A percentile compares a stretch with the other conserved stretches of the same genome.
phyloP scores from a whole-genome alignment of 202 grass and related monocot genomes.

The Hordeum pubiflorum region DNA sequence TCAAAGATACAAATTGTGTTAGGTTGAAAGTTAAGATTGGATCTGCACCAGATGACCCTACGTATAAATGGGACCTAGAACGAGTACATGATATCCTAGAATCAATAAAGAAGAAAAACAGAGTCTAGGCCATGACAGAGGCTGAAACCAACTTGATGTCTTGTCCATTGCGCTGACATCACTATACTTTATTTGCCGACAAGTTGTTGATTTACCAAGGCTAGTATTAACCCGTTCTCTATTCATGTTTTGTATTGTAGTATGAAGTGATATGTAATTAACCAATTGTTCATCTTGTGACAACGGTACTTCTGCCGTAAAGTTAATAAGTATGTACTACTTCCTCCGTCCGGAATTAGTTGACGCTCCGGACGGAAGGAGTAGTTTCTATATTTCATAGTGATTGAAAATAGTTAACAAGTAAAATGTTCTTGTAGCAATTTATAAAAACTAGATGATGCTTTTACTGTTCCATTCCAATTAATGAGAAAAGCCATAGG shows the following conservation, averaged over 20 bases:
- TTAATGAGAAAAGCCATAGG: background rate
- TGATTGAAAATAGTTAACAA: background rate
- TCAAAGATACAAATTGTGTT: background rate
- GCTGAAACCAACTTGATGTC: background rate
- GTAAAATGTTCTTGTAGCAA: conserved; percentile 7
- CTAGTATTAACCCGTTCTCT: background rate
- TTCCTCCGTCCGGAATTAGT: too few relatives aligned
- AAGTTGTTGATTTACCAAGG: background rate
- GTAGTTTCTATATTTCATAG: background rate
- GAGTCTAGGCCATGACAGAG: too few relatives aligned
- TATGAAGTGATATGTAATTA: background rate
- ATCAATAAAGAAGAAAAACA: background rate
- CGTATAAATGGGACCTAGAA: background rate
- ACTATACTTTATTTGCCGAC: background rate
- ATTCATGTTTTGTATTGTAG: background rate
- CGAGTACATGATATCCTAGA: background rate
- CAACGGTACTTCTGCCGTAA: background rate
- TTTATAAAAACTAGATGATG: background rate
- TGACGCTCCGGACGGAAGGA: too few relatives aligned
- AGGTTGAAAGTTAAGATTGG: background rate
- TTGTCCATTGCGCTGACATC: background rate
- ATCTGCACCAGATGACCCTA: background rate
- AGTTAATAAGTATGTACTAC: background rate
- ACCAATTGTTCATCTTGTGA: background rate
- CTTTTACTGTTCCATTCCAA: background rate